Evolutionary conservation across 1,284 basidiomycete species (phyloP), one percentile per base, ranked within the genome.

Genomic region (Moesziomyces parantarcticus): DNA sequence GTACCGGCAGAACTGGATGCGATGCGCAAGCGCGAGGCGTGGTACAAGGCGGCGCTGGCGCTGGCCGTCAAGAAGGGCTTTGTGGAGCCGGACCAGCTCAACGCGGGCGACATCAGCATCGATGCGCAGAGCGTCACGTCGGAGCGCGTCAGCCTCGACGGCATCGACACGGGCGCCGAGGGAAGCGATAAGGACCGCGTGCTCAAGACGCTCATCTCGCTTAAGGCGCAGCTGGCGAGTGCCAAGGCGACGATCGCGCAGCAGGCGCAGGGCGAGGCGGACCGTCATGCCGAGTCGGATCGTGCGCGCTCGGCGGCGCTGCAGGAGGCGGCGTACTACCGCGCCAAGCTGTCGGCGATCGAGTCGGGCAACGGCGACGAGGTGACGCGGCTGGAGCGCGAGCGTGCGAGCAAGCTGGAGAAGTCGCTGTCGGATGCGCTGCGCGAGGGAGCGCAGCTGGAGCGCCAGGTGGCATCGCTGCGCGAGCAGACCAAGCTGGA

Each of bases 311-410:
- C 88, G 5, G 90, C 89, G 50, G 96, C 97, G 1, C 85, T 93
- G 7, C 93, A 99, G 84, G 97, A 99, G 84, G 92, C 96, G 2
- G 93, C 95, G 1, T 99, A 92, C 86, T 97, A 94, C 84, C 93
- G 96, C 48, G 93, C 95, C 49, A 98, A 98, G 85, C 86, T 97
- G 13, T 88, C 90, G 5, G 94, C 96, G 0, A 86, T 93, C 61
- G 97, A 99, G 83, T 86, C 88, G 1, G 88, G 88, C 52, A 89
- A 89, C 20, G 87, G 89, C 7, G 84, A 85, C 7, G 93, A 97
- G 43, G 86, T 87, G 29, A 57, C 69, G 16, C 89, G 90, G 29
- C 81, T 97, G 10, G 95, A 97, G 74, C 89, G 90, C 9, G 92
- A 94, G 57, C 92, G 94, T 44, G 87, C 91, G 22, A 82, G 86